Evolutionary conservation across 1,284 basidiomycete species (phyloP), one percentile per base, ranked within the genome.

Genomic region (Ganoderma meredithae): DNA sequence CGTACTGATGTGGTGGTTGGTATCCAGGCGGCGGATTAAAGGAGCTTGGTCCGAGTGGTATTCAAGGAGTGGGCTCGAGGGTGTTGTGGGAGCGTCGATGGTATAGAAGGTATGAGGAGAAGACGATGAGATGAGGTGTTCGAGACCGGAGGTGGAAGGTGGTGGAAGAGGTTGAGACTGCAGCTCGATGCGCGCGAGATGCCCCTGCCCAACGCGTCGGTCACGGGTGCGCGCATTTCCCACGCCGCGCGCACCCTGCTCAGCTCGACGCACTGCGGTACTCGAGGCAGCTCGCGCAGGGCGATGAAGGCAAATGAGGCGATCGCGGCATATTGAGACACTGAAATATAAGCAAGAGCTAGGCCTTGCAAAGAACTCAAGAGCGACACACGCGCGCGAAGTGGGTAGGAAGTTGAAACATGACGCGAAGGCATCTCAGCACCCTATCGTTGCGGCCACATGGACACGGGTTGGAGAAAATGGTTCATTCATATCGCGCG

Each of bases 211-310:
- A 60, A 60, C 66, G 62, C 63, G 60, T 58, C 22, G 22, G 40
- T 67, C 66, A 67, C 62, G 62, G 62, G 66, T 33, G 56, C 67
- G 67, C 53, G 67, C 36, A 33, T 44, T 47, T 60, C 56, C 39
- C 44, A 63, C 62, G 62, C 33, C 63, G 63, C 55, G 56, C 63
- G 56, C 41, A 60, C 58, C 19, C 47, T 1, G 12, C 4, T 25
- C 47, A 13, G 22, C 22, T 25, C 22, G 44, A 47, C n/a, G n/a
- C 8, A 22, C 44, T 1, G 13, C 13, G 19, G 22, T 10, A 25
- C n/a, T 25, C 12, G 47, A 49, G 22, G 22, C 47, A 12, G 12
- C 13, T 49, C 47, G 47, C 22, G 47, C 22, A 25, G 47, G 22
- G 8, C 12, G 22, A 1, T 25, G 4, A 10, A 25, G 10, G 12